Base-by-base conservation (phyloP, 1,139 yeast species). In the Eremothecium sinecaudum region DNA sequence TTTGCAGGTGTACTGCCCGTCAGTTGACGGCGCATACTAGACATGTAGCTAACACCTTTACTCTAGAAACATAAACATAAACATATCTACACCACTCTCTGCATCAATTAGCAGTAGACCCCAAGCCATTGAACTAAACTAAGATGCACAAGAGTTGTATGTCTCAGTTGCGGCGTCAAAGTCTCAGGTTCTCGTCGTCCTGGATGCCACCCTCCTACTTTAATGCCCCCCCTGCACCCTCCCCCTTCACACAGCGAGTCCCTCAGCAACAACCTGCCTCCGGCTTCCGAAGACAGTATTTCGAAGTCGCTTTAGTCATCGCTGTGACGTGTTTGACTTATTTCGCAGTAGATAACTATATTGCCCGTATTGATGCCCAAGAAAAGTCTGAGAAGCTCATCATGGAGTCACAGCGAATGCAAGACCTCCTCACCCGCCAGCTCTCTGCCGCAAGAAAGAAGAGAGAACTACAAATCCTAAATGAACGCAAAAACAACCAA, bases 321-420 rank as follows among this genome's bases (percentile, higher is more conserved):
- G 45, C 59, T 2, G 48, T 57, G 5, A 18, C 49, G 2, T 44
- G 56, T 8, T 32, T 58, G 24, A 31, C 71, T 0, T 73, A 67
- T 45, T 56, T 73, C 31, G 75, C 78, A 1, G 44, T 72, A 5
- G 78, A 73, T 46, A 71, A 69, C 45, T 72, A 72, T 48, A 48
- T 60, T 17, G 61, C 61, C 21, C 56, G 76, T 28, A 48, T 64
- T 13, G 57, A 55, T 36, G 43, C 69, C 19, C 76, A 72, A 37
- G 60, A 64, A 35, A 47, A 51, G 58, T 26, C 62, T 45, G 43
- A 61, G 51, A 42, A 75, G 57, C 48, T 59, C 60, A 28, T 62
- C 54, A 8, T 67, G 64, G 32, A 63, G 58, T 44, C 69, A 61
- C 56, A 54, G 61, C 45, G 70, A 61, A 46, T 66, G 61, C 14